phyloP scores from a whole-genome alignment of 768 basidiomycete genomes.

The Russula griseocarnosa region DNA sequence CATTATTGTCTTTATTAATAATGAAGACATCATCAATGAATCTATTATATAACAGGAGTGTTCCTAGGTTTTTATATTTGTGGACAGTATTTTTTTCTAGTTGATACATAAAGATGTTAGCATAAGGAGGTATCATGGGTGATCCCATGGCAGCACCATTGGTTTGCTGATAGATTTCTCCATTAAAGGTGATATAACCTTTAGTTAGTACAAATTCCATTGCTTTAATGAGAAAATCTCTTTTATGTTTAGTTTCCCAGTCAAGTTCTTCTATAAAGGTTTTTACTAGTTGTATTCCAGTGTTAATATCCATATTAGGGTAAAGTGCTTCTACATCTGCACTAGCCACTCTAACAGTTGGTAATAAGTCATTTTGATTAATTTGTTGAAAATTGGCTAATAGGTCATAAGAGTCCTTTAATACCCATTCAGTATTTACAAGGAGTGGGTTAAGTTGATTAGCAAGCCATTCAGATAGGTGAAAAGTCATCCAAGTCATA shows the following conservation, averaged over 20 bases:
- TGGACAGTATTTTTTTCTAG: background rate
- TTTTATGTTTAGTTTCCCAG: background rate
- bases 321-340: background rate
- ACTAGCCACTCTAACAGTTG: background rate
- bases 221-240: background rate
- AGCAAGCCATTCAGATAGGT: background rate
- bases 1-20: background rate
- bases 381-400: background rate
- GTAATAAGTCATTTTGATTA: background rate
- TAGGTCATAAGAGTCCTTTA: background rate
- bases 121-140: background rate
- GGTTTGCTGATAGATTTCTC: background rate
- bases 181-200: background rate
- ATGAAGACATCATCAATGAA: background rate
- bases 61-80: background rate
- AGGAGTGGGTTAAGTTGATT: background rate
- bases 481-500: constrained; percentile 2
- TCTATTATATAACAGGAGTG: background rate
- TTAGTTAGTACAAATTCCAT: background rate
- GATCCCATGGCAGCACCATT: background rate
- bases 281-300: background rate
- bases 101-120: background rate
- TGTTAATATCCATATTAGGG: background rate
- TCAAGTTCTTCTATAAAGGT: background rate
- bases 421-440: background rate